phyloP scores from a whole-genome alignment of 2,329 filamentous ascomycete genomes.

The Rhynchosporium graminicola region DNA sequence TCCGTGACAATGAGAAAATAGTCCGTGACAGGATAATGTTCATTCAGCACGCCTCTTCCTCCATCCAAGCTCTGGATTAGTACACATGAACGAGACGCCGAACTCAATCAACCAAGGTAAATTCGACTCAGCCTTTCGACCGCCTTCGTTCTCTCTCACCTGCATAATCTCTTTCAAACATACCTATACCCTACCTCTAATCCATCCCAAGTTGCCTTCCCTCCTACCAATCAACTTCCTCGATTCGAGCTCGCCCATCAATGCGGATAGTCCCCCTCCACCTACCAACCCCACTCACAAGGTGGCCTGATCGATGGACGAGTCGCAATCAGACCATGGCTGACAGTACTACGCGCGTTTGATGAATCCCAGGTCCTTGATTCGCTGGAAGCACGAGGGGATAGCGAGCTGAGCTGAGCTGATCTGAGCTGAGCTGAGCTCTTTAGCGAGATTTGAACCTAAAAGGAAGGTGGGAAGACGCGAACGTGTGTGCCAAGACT shows the following conservation, averaged over 20 bases:
- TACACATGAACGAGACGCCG: background rate
- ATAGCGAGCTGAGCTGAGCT: background rate
- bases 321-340: background rate
- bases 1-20: background rate
- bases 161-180: slow-evolving; percentile 4
- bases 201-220: background rate
- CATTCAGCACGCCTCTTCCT: slow-evolving; percentile 8
- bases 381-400: background rate
- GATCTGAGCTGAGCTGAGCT: background rate
- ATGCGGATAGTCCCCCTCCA: background rate
- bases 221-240: background rate
- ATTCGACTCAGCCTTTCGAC: slow-evolving; percentile 2
- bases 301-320: background rate
- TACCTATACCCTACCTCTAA: background rate
- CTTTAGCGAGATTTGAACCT: background rate
- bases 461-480: background rate
- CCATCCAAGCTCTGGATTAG: background rate
- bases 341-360: background rate
- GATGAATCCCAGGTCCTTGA: background rate
- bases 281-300: background rate
- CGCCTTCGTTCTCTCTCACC: too few species aligned
- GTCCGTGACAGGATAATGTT: background rate
- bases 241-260: background rate
- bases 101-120: background rate
- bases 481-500: background rate